These are phyloP conservation scores for Pseudogymnoascus sp. DNA, from an alignment of 2,329 filamentous ascomycete genomes.

Conservation along the genomic window DNA sequence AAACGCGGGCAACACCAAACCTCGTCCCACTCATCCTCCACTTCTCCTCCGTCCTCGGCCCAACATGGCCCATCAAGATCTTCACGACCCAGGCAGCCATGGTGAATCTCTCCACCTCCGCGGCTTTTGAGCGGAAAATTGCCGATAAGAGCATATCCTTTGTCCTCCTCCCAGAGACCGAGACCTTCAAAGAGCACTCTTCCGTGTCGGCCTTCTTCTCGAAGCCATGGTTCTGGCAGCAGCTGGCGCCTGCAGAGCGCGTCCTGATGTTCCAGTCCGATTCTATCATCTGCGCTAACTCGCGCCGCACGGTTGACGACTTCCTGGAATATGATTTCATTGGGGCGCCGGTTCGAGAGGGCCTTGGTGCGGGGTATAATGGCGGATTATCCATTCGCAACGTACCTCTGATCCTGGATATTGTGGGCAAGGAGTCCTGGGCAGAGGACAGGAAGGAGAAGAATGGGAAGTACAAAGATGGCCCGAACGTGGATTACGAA, in stretches of 20 bases:
- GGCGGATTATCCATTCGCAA: slow-evolving; percentile 35
- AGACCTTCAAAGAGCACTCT: slow-evolving; percentile 28
- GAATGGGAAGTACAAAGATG: background rate
- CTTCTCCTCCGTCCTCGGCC: slow-evolving; percentile 36
- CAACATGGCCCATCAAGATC: slow-evolving; percentile 39
- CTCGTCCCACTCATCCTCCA: slow-evolving; percentile 36
- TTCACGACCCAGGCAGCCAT: slow-evolving; percentile 29
- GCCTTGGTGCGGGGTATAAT: slow-evolving; percentile 27
- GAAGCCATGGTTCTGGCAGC: slow-evolving; percentile 29
- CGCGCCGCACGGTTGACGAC: slow-evolving; percentile 29
- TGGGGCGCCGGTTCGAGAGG: slow-evolving; percentile 27
- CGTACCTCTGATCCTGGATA: slow-evolving; percentile 28
- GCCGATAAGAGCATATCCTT: slow-evolving; percentile 31
- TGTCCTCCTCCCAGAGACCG: slow-evolving; percentile 32
- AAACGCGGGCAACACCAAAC: slow-evolving; percentile 30
- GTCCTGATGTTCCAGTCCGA: slow-evolving; percentile 33
- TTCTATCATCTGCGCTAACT: slow-evolving; percentile 31
- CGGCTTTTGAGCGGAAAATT: slow-evolving; percentile 34
- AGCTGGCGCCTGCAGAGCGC: slow-evolving; percentile 27
- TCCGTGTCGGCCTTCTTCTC: slow-evolving; percentile 28
- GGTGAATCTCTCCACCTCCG: slow-evolving; percentile 21
- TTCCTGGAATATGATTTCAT: slow-evolving; percentile 33
- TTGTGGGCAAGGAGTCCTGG: slow-evolving; percentile 22
- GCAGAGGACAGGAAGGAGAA: slow-evolving; percentile 1
- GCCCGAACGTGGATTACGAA: slow-evolving; percentile 22